These are phyloP conservation scores for Gastroboletus turbinatus DNA, from an alignment of 1,284 basidiomycete genomes.

Conservation along the genomic window DNA sequence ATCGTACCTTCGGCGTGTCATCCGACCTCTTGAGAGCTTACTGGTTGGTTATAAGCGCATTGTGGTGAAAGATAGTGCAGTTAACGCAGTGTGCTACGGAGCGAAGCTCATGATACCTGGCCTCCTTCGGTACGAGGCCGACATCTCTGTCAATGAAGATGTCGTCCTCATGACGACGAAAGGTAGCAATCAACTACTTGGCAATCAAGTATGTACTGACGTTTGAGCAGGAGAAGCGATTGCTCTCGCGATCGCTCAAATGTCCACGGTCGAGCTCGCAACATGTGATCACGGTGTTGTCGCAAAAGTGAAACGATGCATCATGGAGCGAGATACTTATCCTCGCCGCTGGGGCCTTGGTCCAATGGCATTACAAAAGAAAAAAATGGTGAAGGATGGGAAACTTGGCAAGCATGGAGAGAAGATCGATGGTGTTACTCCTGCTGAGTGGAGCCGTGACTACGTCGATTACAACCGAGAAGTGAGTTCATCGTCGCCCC, in stretches of 20 bases:
- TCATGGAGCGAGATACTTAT: constrained; percentile 99
- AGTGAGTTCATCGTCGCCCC: constrained; percentile 27
- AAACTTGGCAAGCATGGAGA: constrained; percentile 97
- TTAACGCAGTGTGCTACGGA: constrained; percentile 99
- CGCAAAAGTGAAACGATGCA: constrained; percentile 98
- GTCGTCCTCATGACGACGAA: constrained; percentile 99
- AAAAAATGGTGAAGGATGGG: constrained; percentile 96
- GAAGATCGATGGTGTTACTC: constrained; percentile 88
- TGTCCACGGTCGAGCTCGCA: constrained; percentile 98
- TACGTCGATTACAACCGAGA: constrained; percentile 91
- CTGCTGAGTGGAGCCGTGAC: constrained; percentile 86
- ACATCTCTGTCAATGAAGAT: constrained; percentile 95
- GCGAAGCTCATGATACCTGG: constrained; percentile 99
- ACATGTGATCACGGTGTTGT: constrained; percentile 99
- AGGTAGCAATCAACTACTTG: constrained; percentile 44
- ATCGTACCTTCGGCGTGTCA: constrained; percentile 93
- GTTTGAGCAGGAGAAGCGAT: constrained; percentile 81
- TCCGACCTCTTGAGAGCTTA: constrained; percentile 93
- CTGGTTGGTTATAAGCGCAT: constrained; percentile 97
- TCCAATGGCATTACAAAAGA: constrained; percentile 95
- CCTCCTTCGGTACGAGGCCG: constrained; percentile 93
- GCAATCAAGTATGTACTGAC: constrained; percentile 7
- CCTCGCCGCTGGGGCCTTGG: constrained; percentile 98
- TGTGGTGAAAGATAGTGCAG: constrained; percentile 98
- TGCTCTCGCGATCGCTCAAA: constrained; percentile 95